Evolutionary conservation across 345 rosid species (phyloP), one percentile per base, ranked within the genome.

Genomic region (Alliaria petiolata): DNA sequence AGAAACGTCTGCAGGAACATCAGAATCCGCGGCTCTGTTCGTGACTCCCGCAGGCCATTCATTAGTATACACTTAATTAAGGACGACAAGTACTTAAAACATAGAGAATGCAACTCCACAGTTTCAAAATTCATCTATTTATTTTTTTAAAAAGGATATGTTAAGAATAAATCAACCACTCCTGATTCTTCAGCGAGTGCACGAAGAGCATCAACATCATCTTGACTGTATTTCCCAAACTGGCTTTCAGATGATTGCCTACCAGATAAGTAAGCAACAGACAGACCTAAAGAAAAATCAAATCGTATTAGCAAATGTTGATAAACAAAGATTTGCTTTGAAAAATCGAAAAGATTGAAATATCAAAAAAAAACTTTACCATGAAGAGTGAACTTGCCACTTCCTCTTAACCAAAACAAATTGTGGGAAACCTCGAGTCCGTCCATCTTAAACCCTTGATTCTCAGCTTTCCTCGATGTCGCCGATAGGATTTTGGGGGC

Each of bases 101-200:
- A 53, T 3, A 45, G 2, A 43, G 57, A 59, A 25, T 44, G 26
- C 30, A 68, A 30, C 44, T 30, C 36, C 17, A 74, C 22, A 42
- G 1, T 15, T 12, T 15, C 42, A 22, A 33, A 26, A 11, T 26
- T 20, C 64, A 51, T 40, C 42, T 20, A 44, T 3, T 9, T 35
- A 51, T 14, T 20, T n/a, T n/a, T n/a, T n/a, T 14, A 13, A 52
- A 64, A 80, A 93, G 98, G 97, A 93, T 93, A 91, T 93, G 91
- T 84, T 45, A 93, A 72, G 74, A 91, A 91, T 60, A 93, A 65
- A 81, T 91, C 96, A 19, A 87, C 81, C 7, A 89, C 78, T 74
- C 93, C 95, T 61, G 92, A 78, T 62, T 93, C 97, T 74, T 91
- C 98, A 5, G 93, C 93, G 61, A 93, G 83, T 54, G 98, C 98